These are phyloP conservation scores for Fagus sylvatica DNA, from an alignment of 306 rosid genomes.

Conservation along the genomic window DNA sequence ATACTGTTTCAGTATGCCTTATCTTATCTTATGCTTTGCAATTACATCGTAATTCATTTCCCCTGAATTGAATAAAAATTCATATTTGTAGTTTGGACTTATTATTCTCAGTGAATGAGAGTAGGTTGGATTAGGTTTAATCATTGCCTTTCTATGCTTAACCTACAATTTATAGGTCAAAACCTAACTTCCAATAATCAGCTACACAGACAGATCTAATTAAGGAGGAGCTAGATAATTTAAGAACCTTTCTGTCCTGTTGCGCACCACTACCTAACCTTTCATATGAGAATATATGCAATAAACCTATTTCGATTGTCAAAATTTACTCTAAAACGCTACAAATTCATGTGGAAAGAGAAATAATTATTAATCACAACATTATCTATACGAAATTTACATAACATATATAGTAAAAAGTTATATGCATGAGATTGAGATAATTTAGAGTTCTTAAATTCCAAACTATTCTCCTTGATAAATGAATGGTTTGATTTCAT, in stretches of 20 bases:
- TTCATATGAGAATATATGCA: neutral
- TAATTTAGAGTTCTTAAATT: too few relatives aligned
- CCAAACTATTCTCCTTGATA: too few relatives aligned
- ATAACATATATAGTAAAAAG: neutral
- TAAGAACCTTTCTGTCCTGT: neutral
- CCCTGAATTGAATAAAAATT: neutral
- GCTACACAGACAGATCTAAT: neutral
- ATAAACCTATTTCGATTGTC: neutral
- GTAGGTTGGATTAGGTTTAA: constrained; percentile 11
- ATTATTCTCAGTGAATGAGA: neutral
- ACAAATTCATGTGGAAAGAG: neutral
- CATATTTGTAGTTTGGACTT: neutral
- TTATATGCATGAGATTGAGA: neutral
- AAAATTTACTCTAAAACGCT: neutral
- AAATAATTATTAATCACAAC: too few relatives aligned
- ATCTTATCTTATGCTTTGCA: neutral
- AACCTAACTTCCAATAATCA: neutral
- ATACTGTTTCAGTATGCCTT: too few relatives aligned
- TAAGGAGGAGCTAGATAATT: neutral
- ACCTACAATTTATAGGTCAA: neutral
- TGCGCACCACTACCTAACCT: neutral
- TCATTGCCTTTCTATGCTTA: neutral
- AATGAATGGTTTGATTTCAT: too few relatives aligned
- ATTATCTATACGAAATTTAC: neutral
- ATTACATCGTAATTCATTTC: neutral